Evolutionary conservation across 805 yeast genomes (phyloP).

Genomic region (Pichia membranifaciens): DNA sequence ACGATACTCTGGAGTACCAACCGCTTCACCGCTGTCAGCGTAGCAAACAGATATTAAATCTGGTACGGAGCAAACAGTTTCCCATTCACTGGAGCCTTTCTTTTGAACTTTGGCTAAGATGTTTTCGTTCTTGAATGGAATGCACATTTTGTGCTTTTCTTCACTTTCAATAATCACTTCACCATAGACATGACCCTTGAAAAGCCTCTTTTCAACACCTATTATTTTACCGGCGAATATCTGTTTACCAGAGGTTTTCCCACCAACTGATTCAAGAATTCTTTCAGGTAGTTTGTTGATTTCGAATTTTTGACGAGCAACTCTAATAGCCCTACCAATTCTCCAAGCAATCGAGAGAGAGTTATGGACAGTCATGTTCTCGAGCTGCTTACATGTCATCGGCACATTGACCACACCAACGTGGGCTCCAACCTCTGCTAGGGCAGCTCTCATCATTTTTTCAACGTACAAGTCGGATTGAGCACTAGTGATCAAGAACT

Average conservation of each 20-base stretch:
- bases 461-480: neutral
- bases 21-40: neutral
- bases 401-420: neutral
- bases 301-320: neutral
- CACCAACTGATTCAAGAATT: neutral
- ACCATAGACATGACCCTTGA: neutral
- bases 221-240: neutral
- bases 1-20: neutral
- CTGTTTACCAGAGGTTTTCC: neutral
- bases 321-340: neutral
- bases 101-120: neutral
- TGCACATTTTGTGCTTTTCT: neutral
- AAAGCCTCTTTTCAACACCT: neutral
- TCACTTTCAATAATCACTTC: neutral
- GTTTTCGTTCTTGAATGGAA: constrained; percentile 1
- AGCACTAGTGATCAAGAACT: neutral
- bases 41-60: neutral
- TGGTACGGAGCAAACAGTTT: neutral
- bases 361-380: neutral
- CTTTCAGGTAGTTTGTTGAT: neutral
- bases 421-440: neutral
- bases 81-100: neutral
- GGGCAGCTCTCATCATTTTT: neutral
- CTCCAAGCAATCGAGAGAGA: neutral
- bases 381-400: neutral